These are phyloP conservation scores for Odontarrhena argentea DNA, from an alignment of 345 rosid species.

Conservation along the genomic window DNA sequence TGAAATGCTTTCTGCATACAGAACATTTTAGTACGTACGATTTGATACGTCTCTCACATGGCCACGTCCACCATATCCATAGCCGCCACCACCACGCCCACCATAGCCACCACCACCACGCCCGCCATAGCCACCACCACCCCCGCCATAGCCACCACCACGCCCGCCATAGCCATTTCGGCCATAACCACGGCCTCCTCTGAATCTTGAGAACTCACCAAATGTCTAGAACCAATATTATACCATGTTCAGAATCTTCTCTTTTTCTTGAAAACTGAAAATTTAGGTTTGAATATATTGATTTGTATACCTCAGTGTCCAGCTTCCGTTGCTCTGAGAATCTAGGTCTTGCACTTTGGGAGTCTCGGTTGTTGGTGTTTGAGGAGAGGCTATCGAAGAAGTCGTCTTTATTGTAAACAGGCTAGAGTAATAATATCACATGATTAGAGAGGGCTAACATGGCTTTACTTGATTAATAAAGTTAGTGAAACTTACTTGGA, in stretches of 20 bases:
- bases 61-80: slow-evolving; percentile 30
- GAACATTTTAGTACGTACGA: slow-evolving; percentile 1
- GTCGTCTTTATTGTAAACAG: slow-evolving; percentile 89
- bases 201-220: slow-evolving; percentile 63
- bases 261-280: neutral
- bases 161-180: slow-evolving; percentile 38
- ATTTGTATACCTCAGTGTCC: slow-evolving; percentile 74
- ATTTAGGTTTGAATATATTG: neutral
- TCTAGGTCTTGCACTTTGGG: slow-evolving; percentile 67
- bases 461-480: neutral
- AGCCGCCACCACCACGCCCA: slow-evolving; percentile 48
- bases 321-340: slow-evolving; percentile 85
- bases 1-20: neutral
- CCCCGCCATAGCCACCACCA: slow-evolving; percentile 32
- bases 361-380: slow-evolving; percentile 50
- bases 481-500: slow-evolving; percentile 47
- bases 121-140: slow-evolving; percentile 15
- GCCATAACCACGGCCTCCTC: slow-evolving; percentile 34
- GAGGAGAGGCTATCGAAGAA: slow-evolving; percentile 84
- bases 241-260: neutral
- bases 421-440: slow-evolving; percentile 45
- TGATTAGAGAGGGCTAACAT: neutral
- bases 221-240: slow-evolving; percentile 54
- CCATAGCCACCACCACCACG: slow-evolving; percentile 33
- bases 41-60: slow-evolving; percentile 8